Evolutionary conservation across 805 yeast genomes (phyloP), one percentile per base, ranked within the genome.

Genomic region (Metschnikowia shivogae): DNA sequence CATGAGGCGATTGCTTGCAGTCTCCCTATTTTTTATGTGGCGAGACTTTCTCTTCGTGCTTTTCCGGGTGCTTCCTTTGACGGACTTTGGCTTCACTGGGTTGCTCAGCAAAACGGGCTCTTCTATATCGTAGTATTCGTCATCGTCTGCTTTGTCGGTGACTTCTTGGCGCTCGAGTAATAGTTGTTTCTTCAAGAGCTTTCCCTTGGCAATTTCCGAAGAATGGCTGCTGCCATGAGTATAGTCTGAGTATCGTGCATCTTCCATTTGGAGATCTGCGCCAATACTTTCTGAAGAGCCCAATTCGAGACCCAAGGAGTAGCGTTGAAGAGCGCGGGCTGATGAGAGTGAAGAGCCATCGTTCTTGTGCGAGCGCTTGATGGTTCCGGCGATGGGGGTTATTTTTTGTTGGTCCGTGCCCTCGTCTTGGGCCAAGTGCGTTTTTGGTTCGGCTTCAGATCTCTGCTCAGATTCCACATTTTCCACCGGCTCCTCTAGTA

Each of bases 101-200:
- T 61, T 54, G 27, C 59, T 52, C 3, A 64, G 58, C 32, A 68
- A 47, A n/a, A 57, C 61, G 5, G 72, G 71, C 20, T 64, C 71
- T 12, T 54, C 64, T 22, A 70, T 60, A 47, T 71, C 74, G 49
- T 65, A 65, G 49, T 48, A 70, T 12, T 68, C 70, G 29, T 66
- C 69, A 13, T 55, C 58, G 13, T 40, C 36, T 6, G 17, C 34
- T 8, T 33, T 20, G 14, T 19, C 34, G 11, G 38, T 10, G 8
- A 13, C 13, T 24, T 28, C 31, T 11, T 19, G 17, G 4, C 20
- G 10, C 14, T 34, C 44, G 11, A 20, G 9, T n/a, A 28, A 10
- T 9, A 28, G 22, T 30, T 17, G 34, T 10, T 34, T 34, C 10
- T 27, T n/a, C 14, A 38, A 13, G 31, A 9, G 34, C 24, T 22